Evolutionary conservation across 2,329 filamentous ascomycete genomes (phyloP), one percentile per base, ranked within the genome.

Genomic region (Alternaria ventricosa): DNA sequence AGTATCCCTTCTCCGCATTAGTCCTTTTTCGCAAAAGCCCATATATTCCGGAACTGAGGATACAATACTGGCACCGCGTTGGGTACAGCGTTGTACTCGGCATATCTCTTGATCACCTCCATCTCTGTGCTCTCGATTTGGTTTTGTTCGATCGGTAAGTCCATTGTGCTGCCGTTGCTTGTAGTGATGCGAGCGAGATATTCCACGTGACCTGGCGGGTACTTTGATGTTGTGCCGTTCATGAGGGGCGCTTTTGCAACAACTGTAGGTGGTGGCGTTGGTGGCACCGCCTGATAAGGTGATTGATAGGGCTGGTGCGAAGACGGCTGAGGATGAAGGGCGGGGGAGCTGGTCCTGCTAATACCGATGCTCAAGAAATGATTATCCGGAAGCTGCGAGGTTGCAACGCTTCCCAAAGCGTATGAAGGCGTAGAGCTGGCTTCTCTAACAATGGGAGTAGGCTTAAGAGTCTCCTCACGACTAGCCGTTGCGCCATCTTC

Each of bases 11-110:
- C 20, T 6, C 5, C 15, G 10, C 9, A 25, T 55, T 20, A 68
- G 5, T 53, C 55, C 43, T 57, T 56, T 28, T 59, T 61, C 12
- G 59, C 66, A 22, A 69, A 67, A 25, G 53, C 57, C 20, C 61
- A 60, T n/a, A 69, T 55, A 50, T 62, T 33, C 7, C 63, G 55
- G 20, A 65, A 65, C 18, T 65, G 60, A 6, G 27, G 30, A 7
- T 63, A 65, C 5, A 55, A 43, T 6, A 65, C 41, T 15, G 46
- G 55, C 9, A 33, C 43, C 15, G 45, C 51, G 13, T 53, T 13
- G 7, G 46, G 45, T n/a, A 53, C 30, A 30, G 60, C 60, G 10
- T 63, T 65, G 46, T 57, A 66, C 22, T 56, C 51, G 7, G 61
- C 61, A 18, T 66, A 66, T 54, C 59, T 64, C 18, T 43, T 28